Percentiles rank a stretch among this genome's conserved stretches.
Conservation (phyloP, 768 basidiomycete genomes). For the Podaxis mareebaensis region DNA sequence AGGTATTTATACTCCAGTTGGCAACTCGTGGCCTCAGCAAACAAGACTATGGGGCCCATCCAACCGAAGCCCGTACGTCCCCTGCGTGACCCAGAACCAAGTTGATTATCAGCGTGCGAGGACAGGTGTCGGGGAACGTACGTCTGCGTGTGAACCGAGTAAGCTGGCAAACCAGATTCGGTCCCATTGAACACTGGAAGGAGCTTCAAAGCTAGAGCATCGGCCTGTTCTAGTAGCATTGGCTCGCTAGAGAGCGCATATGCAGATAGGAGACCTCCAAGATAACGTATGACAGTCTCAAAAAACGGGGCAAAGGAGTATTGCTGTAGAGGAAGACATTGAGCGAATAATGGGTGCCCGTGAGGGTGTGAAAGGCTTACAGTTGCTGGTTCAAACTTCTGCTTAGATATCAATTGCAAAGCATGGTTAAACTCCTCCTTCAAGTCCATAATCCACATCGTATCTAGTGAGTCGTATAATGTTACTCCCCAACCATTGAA, state of each 20-base stretch:
- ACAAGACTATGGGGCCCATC: conserved; percentile 23
- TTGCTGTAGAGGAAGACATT: conserved; percentile 19
- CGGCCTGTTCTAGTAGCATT: conserved; percentile 59
- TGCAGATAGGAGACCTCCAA: conserved; percentile 77
- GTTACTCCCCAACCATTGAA: conserved; percentile 58
- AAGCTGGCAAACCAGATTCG: conserved; percentile 61
- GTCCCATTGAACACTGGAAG: conserved; percentile 64
- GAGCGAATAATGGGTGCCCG: not conserved
- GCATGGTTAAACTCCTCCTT: conserved; percentile 64
- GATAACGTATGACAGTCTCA: conserved; percentile 74
- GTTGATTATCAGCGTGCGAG: not conserved
- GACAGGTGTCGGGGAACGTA: conserved; percentile 24
- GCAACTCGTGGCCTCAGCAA: conserved; percentile 48
- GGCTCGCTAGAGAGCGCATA: conserved; percentile 71
- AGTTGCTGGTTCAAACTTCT: conserved; percentile 40
- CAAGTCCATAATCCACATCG: conserved; percentile 81
- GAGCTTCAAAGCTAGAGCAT: conserved; percentile 64
- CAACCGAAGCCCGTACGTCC: not conserved
- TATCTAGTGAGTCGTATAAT: conserved; percentile 77
- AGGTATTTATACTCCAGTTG: conserved; percentile 81
- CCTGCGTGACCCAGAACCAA: not conserved
- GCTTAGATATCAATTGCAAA: conserved; percentile 46
- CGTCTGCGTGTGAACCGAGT: conserved; percentile 57
- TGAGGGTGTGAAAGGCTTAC: conserved; percentile 19
- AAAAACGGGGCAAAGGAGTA: conserved; percentile 52